Evolutionary conservation across 78 protist genomes (phyloP).

Genomic region (Dictyostelium intermedium): DNA sequence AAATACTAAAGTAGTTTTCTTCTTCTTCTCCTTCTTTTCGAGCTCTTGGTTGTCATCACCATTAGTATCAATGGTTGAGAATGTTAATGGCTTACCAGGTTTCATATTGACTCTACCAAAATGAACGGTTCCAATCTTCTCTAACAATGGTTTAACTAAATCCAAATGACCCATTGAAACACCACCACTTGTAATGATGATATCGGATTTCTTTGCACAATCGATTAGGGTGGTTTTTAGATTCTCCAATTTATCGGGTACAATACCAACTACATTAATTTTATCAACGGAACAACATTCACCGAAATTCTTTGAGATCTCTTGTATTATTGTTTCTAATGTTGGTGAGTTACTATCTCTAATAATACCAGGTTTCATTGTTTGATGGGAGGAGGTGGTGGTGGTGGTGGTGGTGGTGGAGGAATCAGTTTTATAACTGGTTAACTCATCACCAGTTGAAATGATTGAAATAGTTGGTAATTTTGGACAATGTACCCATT

Average conservation of each 20-base stretch:
- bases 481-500: background rate
- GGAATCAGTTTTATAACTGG: background rate
- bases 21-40: background rate
- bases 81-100: conserved; percentile 92
- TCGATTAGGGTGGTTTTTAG: background rate
- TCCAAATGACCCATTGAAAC: conserved; percentile 92
- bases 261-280: conserved; percentile 7
- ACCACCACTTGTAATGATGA: conserved; percentile 85
- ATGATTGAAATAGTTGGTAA: conserved; percentile 73
- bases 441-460: conserved; percentile 91
- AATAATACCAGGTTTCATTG: conserved; percentile 14
- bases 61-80: conserved; percentile 42
- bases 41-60: too few species aligned
- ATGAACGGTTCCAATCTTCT: conserved; percentile 67
- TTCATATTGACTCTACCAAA: conserved; percentile 90
- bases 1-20: conserved; percentile 51
- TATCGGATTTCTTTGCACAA: conserved; percentile 24
- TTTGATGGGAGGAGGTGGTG: background rate
- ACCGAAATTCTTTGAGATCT: conserved; percentile 39
- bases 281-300: background rate
- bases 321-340: background rate
- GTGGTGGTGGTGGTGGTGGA: background rate
- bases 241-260: conserved; percentile 29
- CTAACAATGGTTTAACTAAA: conserved; percentile 75
- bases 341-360: conserved; percentile 57